Base-by-base conservation (phyloP, 176 grass and related monocot genomes). In the Aegilops tauschii region DNA sequence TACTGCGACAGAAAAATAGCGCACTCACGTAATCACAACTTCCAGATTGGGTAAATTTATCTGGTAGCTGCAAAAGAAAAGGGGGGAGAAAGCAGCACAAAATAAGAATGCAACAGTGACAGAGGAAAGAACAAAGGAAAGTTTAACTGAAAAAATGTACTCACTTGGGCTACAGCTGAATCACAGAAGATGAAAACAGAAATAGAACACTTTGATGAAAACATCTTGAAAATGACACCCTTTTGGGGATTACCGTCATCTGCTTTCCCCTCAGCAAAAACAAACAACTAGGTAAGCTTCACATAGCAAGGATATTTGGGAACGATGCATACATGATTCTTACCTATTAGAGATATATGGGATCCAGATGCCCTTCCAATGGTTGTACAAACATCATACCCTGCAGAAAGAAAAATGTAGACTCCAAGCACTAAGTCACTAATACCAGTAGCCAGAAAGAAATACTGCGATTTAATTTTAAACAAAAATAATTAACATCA, bases 311-410 rank as follows among this genome's bases (percentile, higher is more conserved):
- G 35, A 85, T 59, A 70, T 52, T 63, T 73, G 25, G 77, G 35
- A 45, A 70, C 25, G 8, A 81, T 71, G 3, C 18, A 73, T 35
- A 39, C 8, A 80, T 23, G 76, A 81, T 71, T 25, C 78, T 82
- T 91, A 96, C 97, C 97, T 82, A 99, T 89, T 82, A 99, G 89
- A 67, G 89, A 88, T 78, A 94, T 67, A 44, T 90, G 77, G 21
- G 72, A 87, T 83, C 83, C 83, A 61, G 89, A 90, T 71, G 75
- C 77, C 28, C 18, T 80, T 73, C 90, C 90, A 68, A 99, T 89
- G 35, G 88, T 89, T 90, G 87, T 94, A 66, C 94, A 99, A 72
- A 96, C 94, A 87, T 93, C 89, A 87, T 96, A 99, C 62, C 97
- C 97, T 99, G 62, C 35, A 69, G 47, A 83, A 20, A 84, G 65